These are phyloP conservation scores for Geranomyces michiganensis DNA, from an alignment of 192 early-diverging fungal species.

Conservation along the genomic window DNA sequence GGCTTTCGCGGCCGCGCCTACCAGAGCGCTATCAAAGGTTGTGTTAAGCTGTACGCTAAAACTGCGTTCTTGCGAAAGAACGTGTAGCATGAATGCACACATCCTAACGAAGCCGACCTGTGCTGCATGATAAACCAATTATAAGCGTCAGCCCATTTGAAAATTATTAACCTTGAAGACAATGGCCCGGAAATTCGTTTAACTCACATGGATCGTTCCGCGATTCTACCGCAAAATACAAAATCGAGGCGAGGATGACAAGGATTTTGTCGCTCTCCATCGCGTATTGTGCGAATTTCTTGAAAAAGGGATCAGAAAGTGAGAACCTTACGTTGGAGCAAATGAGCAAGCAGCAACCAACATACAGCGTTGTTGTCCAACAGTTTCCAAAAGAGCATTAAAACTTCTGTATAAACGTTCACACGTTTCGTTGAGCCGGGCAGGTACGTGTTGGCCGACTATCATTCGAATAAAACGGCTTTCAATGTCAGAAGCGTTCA, in stretches of 20 bases:
- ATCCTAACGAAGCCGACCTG: constrained; percentile 76
- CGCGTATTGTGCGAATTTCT: constrained; percentile 68
- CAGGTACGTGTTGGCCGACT: constrained; percentile 74
- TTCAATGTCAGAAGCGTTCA: too few species aligned
- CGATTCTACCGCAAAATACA: constrained; percentile 67
- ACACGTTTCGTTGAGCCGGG: constrained; percentile 76
- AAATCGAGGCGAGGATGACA: constrained; percentile 61
- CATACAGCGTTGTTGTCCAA: constrained; percentile 77
- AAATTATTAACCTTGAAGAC: too few species aligned
- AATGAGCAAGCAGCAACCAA: background rate
- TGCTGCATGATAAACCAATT: constrained; percentile 36
- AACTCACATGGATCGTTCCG: constrained; percentile 58
- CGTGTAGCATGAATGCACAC: constrained; percentile 72
- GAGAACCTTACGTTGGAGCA: too few species aligned
- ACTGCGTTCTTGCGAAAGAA: constrained; percentile 66
- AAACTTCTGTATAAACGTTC: constrained; percentile 63
- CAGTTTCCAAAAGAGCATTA: constrained; percentile 86
- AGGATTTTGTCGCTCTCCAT: constrained; percentile 65
- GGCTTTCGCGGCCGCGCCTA: constrained; percentile 27
- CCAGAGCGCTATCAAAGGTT: constrained; percentile 49
- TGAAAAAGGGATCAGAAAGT: background rate
- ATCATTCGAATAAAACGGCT: background rate
- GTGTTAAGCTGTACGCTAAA: constrained; percentile 71
- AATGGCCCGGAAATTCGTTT: background rate
- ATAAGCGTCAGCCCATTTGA: background rate